A percentile compares a stretch with the other conserved stretches of the same genome.
Conservation (phyloP, 352 stramenopile genomes). For the Bremia lactucae region DNA sequence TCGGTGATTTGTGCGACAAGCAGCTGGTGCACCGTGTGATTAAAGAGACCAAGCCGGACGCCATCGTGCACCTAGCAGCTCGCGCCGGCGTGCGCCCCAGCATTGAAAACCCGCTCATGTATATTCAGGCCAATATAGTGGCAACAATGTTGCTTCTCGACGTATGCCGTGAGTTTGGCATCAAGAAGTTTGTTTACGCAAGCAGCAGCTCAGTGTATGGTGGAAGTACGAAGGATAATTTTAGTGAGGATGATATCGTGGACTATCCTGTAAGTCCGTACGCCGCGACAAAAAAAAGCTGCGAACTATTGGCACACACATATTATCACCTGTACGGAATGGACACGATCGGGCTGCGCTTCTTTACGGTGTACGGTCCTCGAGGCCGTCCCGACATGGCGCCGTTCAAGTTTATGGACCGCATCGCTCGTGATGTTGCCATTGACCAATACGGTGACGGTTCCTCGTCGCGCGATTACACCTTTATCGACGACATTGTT, state of each 20-base stretch:
- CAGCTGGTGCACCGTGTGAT: conserved; percentile 86
- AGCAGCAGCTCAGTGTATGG: conserved; percentile 93
- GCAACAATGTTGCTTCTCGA: conserved; percentile 92
- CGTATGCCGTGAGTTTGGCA: conserved; percentile 77
- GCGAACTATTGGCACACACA: conserved; percentile 94
- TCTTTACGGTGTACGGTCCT: conserved; percentile 98
- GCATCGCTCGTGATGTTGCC: conserved; percentile 80
- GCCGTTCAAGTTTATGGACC: conserved; percentile 97
- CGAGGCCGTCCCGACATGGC: conserved; percentile 96
- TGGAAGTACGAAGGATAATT: conserved; percentile 85
- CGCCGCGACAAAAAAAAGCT: conserved; percentile 95
- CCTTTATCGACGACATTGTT: conserved; percentile 97
- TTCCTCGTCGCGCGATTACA: conserved; percentile 93
- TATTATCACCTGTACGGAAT: conserved; percentile 96
- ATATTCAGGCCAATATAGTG: conserved; percentile 96
- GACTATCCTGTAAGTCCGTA: conserved; percentile 95
- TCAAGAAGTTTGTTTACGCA: conserved; percentile 94
- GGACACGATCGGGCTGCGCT: conserved; percentile 91
- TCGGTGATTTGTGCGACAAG: conserved; percentile 92
- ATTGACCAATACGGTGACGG: conserved; percentile 97
- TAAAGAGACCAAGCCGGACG: conserved; percentile 64
- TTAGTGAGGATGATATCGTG: conserved; percentile 85
- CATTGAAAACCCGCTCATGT: conserved; percentile 95
- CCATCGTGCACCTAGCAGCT: conserved; percentile 93
- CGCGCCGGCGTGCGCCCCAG: conserved; percentile 93